phyloP scores from a whole-genome alignment of 257 asterid species.

The Nicotiana benthamiana region DNA sequence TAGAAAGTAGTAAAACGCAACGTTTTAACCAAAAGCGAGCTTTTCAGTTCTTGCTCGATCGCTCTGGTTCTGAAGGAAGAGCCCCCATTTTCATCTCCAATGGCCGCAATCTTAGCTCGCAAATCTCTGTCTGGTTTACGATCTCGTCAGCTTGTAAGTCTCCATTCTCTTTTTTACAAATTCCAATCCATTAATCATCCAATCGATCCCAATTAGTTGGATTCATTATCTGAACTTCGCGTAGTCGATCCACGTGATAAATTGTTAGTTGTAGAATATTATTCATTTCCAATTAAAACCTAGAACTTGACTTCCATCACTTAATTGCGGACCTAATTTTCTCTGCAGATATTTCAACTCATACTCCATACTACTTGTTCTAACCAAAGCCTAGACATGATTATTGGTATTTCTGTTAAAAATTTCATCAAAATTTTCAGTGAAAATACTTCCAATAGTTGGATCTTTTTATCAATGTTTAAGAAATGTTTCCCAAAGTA shows the following conservation, averaged over 20 bases:
- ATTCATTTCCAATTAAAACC: neutral
- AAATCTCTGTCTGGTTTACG: slow-evolving; percentile 59
- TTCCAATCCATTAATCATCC: neutral
- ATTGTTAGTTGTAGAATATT: neutral
- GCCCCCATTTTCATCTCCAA: slow-evolving; percentile 13
- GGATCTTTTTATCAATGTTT: neutral
- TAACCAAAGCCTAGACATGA: neutral
- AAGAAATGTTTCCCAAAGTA: neutral
- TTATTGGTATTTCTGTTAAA: neutral
- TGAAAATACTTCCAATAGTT: neutral
- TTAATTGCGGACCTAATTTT: neutral
- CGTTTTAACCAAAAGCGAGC: neutral
- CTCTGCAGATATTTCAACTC: neutral
- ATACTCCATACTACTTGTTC: neutral
- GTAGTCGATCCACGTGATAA: neutral
- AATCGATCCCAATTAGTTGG: neutral
- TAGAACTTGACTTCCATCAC: neutral
- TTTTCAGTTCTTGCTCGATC: neutral
- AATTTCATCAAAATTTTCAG: neutral
- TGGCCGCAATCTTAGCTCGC: slow-evolving; percentile 76
- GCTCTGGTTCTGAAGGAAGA: neutral
- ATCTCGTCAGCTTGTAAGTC: slow-evolving; percentile 63
- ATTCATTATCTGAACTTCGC: neutral
- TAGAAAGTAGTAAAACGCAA: neutral
- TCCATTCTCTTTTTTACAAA: neutral